Base-by-base conservation (phyloP, 345 rosid genomes). In the Atalantia buxifolia region DNA sequence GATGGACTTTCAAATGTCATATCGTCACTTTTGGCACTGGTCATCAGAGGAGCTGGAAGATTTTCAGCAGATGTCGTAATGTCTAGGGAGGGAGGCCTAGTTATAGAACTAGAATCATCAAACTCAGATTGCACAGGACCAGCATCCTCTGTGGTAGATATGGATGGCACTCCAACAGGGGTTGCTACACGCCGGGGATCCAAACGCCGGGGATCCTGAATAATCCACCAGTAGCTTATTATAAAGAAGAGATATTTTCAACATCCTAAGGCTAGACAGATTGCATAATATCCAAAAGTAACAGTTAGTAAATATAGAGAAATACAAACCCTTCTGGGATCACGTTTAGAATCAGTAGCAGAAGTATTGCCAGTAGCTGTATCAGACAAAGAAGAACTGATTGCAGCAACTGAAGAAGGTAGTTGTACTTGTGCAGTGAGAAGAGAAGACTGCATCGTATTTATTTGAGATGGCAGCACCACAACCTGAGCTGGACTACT, bases 151-250 rank as follows among this genome's bases (percentile, higher is more conserved):
- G 77, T 68, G 77, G 78, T 66, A 72, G 90, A 84, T 27, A 83
- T 24, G 55, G 87, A 82, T 57, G 85, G 74, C 69, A 84, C 77
- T 83, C 84, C 97, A 81, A 69, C 80, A 40, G 91, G 68, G 80
- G 90, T 73, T 65, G 84, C 76, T 80, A 79, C 35, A 77, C 92
- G 91, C 63, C 99, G 91, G 48, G 99, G 99, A 87, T 96, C 99
- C 82, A 92, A 80, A 83, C 97, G 97, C 69, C 99, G 99, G 25
- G 97, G 97, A 90, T 96, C 99, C 99, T 96, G 91, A 81, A 87
- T 79, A 77, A 70, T 74, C 57, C 71, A 79, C 59, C 69, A 36
- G 72, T 77, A 78, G 85, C 80, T 75, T 74, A 80, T 74, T 74
- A 77, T 75, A 75, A 63, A 74, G 24, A 30, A 65, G 53, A 76